Base-by-base conservation (phyloP, 768 basidiomycete species). In the Tylopilus plumbeoviolaceoides region DNA sequence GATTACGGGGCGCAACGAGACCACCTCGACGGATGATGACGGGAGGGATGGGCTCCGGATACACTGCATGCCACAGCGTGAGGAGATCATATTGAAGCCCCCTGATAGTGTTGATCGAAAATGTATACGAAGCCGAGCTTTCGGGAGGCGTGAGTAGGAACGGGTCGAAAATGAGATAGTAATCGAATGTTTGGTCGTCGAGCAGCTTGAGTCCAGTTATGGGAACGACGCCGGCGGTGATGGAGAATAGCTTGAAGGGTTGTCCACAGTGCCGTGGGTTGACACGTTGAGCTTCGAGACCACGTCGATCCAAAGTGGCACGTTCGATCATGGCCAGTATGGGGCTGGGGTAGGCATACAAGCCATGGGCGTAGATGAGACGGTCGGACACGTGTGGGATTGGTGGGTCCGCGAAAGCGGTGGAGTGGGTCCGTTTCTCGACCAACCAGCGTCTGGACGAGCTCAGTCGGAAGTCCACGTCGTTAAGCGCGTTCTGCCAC, bases 31-130 rank as follows among this genome's bases (percentile, higher is more conserved):
- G 58, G 38, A 68, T 23, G 6, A 69, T 51, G 23, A 67, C 44
- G 7, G 54, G 48, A 0, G 63, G 68, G 5, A 67, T 58, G 3
- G 66, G 67, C 1, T 33, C 0, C 6, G 63, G 67, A 46, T 30
- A 53, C 0, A 59, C 63, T 4, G 12, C 31, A 18, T 3, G 23
- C 56, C 56, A 63, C 17, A 48, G 20, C 2, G 1, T 10, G n/a
- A 7, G 7, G 11, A 69, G 48, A 5, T 48, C 50, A 1, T 11
- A 11, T 23, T 54, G 66, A 11, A 67, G 23, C 17, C 15, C 18
- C 20, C 50, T n/a, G 15, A 67, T 42, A 21, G 46, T 12, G 9
- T 31, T 21, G 20, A 63, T 47, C 0, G 60, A 20, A 44, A 55
- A 69, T 12, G 3, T 8, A 15, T 48, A 51, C 9, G 49, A 28